Conservation (phyloP, 2,329 filamentous ascomycete species). For the Paraphoma chrysanthemicola region DNA sequence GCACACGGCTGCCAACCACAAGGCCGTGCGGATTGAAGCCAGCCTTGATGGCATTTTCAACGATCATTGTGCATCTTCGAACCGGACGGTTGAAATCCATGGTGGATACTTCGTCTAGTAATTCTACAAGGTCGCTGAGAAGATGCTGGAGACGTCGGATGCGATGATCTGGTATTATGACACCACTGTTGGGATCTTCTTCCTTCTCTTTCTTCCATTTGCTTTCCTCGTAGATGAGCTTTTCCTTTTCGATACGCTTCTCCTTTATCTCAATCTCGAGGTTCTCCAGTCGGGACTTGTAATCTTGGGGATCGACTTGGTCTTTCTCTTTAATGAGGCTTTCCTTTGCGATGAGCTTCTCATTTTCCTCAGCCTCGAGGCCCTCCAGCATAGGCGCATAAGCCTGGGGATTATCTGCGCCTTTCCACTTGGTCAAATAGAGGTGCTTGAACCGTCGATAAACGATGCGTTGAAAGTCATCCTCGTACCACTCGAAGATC, state of each 20-base stretch:
- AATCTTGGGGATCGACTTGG: neutral
- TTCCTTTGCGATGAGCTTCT: neutral
- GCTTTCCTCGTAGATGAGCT: neutral
- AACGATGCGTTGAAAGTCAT: conserved; percentile 9
- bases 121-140: conserved; percentile 7
- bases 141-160: conserved; percentile 12
- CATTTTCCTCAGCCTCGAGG: neutral
- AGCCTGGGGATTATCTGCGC: neutral
- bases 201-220: neutral
- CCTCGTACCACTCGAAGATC: conserved; percentile 8
- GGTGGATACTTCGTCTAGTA: conserved; percentile 3
- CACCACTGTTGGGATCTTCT: conserved; percentile 2
- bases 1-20: neutral
- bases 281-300: neutral
- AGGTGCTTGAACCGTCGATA: conserved; percentile 6
- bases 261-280: neutral
- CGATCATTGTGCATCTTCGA: neutral
- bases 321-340: neutral
- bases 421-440: conserved; percentile 2
- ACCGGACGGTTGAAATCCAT: conserved; percentile 9
- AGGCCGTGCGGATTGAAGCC: neutral
- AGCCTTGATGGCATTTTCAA: neutral
- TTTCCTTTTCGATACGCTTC: neutral
- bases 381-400: neutral
- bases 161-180: conserved; percentile 12